phyloP scores from a whole-genome alignment of 192 early-diverging fungal species.

The Coemansia javaensis region DNA sequence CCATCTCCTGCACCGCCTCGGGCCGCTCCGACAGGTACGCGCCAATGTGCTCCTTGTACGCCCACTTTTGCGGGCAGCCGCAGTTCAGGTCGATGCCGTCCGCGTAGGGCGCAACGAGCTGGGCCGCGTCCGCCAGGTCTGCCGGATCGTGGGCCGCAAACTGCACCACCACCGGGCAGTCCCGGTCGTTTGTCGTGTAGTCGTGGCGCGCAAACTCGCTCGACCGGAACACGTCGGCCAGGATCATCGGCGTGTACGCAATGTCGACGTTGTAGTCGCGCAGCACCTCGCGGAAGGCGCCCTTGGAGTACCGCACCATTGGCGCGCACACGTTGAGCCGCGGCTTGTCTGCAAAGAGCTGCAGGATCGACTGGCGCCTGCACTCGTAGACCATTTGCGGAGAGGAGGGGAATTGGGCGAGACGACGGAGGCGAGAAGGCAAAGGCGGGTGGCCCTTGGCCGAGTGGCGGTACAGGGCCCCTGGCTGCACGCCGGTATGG shows the following conservation, averaged over 20 bases:
- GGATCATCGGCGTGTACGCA: conserved; percentile 94
- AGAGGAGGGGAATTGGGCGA: too few relatives aligned
- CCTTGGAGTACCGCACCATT: conserved; percentile 96
- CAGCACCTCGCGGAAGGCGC: conserved; percentile 85
- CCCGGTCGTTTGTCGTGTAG: conserved; percentile 73
- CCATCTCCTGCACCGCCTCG: conserved; percentile 89
- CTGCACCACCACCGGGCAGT: conserved; percentile 88
- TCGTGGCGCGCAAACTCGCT: conserved; percentile 82
- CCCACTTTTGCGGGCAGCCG: conserved; percentile 97
- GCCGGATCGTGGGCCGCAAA: conserved; percentile 80
- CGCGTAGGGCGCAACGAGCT: conserved; percentile 72
- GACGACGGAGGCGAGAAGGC: too few relatives aligned
- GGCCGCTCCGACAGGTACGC: conserved; percentile 81
- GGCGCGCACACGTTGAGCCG: conserved; percentile 85
- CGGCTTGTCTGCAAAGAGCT: conserved; percentile 55
- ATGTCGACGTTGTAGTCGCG: conserved; percentile 82
- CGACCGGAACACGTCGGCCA: conserved; percentile 85
- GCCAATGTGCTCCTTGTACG: conserved; percentile 84
- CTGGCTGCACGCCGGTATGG: too few relatives aligned
- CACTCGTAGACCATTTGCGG: conserved; percentile 19
- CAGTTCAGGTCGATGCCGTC: conserved; percentile 81
- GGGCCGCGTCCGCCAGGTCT: conserved; percentile 82
- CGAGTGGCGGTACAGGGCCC: too few relatives aligned
- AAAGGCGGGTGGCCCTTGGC: too few relatives aligned
- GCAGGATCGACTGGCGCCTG: conserved; percentile 41